phyloP scores from a whole-genome alignment of 2,329 filamentous ascomycete genomes.

The Cytospora mali region DNA sequence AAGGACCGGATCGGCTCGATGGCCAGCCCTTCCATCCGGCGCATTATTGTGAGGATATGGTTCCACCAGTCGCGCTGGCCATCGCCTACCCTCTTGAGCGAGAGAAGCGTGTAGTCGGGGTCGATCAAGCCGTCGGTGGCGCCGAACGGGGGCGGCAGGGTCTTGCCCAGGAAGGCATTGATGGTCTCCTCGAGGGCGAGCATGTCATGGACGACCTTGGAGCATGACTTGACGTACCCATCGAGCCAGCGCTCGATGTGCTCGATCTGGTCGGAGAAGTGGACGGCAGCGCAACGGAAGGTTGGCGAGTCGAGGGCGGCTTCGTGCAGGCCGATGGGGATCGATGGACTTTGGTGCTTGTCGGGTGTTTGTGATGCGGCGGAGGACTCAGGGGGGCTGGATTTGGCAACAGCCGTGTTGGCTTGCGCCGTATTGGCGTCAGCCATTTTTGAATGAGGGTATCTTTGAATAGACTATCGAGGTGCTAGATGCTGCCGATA shows the following conservation, averaged over 20 bases:
- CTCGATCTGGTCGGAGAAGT: slow-evolving; percentile 92
- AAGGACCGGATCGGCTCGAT: slow-evolving; percentile 83
- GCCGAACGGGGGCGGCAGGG: slow-evolving; percentile 67
- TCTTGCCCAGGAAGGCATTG: slow-evolving; percentile 73
- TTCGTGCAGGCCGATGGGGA: slow-evolving; percentile 87
- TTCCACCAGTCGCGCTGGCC: slow-evolving; percentile 87
- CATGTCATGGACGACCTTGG: slow-evolving; percentile 63
- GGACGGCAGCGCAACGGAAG: slow-evolving; percentile 82
- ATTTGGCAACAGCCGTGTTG: slow-evolving; percentile 15
- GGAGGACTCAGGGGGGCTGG: slow-evolving; percentile 4
- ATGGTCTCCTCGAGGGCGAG: slow-evolving; percentile 77
- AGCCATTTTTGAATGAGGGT: slow-evolving; percentile 15
- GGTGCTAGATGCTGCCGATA: slow-evolving; percentile 4
- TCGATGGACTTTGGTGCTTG: slow-evolving; percentile 43
- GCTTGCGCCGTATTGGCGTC: slow-evolving; percentile 18
- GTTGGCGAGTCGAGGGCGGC: slow-evolving; percentile 95
- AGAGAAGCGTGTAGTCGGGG: slow-evolving; percentile 90
- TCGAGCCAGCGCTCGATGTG: slow-evolving; percentile 90
- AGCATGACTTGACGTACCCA: slow-evolving; percentile 55
- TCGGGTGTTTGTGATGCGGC: neutral
- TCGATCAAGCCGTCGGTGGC: slow-evolving; percentile 86
- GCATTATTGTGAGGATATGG: slow-evolving; percentile 71
- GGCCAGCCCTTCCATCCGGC: slow-evolving; percentile 74
- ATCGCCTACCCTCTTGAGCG: slow-evolving; percentile 82
- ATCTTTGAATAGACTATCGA: slow-evolving; percentile 13